A percentile compares a stretch with the other conserved stretches of the same genome.
phyloP scores from a whole-genome alignment of 2,329 filamentous ascomycete species.

The Grosmannia clavigera region DNA sequence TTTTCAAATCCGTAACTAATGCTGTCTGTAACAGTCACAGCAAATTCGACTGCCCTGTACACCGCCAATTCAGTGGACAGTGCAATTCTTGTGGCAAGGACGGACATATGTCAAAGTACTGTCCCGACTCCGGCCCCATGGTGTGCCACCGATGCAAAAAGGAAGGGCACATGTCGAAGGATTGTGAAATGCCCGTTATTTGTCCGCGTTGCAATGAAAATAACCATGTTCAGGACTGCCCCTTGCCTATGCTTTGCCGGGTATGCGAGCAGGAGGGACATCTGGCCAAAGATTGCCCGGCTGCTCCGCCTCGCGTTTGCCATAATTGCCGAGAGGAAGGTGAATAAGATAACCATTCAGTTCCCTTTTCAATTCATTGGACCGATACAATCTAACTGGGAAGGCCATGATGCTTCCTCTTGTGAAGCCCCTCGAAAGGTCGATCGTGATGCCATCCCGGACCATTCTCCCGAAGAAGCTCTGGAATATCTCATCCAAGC shows the following conservation, averaged over 20 bases:
- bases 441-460: constrained; percentile 36
- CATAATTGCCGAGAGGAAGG: constrained; percentile 50
- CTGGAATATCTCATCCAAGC: constrained; percentile 45
- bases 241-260: constrained; percentile 19
- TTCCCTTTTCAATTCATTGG: no score
- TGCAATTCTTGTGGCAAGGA: constrained; percentile 31
- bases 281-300: constrained; percentile 40
- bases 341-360: constrained; percentile 18
- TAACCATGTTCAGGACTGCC: constrained; percentile 42
- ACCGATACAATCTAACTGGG: neutral
- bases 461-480: constrained; percentile 39
- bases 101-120: constrained; percentile 41
- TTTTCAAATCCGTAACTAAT: neutral
- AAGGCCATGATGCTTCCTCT: constrained; percentile 41
- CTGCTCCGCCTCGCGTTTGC: constrained; percentile 41
- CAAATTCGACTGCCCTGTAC: constrained; percentile 49
- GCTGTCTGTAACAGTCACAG: constrained; percentile 33
- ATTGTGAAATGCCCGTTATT: constrained; percentile 42
- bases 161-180: constrained; percentile 41
- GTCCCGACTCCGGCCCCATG: constrained; percentile 24
- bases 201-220: constrained; percentile 34
- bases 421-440: constrained; percentile 50
- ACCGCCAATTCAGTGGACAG: constrained; percentile 24
- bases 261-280: constrained; percentile 36
- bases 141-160: constrained; percentile 31